Evolutionary conservation across 2,329 filamentous ascomycete genomes (phyloP), one percentile per base, ranked within the genome.

Genomic region (Botrytis aclada): DNA sequence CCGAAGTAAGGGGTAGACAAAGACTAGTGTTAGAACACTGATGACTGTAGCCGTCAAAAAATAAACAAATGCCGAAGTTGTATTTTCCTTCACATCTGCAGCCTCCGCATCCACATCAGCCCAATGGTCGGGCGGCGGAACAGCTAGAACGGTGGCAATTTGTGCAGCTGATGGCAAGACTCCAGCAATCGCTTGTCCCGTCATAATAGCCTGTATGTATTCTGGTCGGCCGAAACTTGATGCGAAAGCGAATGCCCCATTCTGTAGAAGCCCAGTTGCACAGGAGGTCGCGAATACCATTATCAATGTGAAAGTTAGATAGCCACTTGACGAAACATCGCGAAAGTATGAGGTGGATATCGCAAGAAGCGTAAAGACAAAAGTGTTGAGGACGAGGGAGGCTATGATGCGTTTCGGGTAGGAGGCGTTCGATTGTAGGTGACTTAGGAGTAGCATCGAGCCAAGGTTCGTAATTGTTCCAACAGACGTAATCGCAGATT

Each of bases 181-280:
- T 43, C 96, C 96, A 0, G 96, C 95, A 6, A 99, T 86, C 45
- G 91, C 95, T 82, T 99, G 96, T 1, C 96, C 96, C 4, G 92
- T 90, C 95, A 99, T 98, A 82, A 98, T 94, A 37, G 92, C 95
- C 83, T 98, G 95, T 72, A 94, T 97, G 82, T 98, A 99, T 82
- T 96, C 93, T 32, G 92, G 89, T 69, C 93, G 86, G 51, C 91
- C 93, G 79, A 97, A 98, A 70, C 93, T 91, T 5, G 93, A 89
- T 4, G 94, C 94, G 80, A 95, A 98, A 4, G 96, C 94, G 81
- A 98, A 97, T 18, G 96, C 89, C 29, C 96, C 96, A 81, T 98
- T 98, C 83, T 98, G 96, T 77, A 95, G 92, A 69, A 98, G 85
- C 0, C 93, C 95, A 0, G 94, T 92, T 0, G 93, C 94, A 80